Evolutionary conservation across 2,329 filamentous ascomycete genomes (phyloP), one percentile per base, ranked within the genome.

Genomic region (Alternaria brassicae): DNA sequence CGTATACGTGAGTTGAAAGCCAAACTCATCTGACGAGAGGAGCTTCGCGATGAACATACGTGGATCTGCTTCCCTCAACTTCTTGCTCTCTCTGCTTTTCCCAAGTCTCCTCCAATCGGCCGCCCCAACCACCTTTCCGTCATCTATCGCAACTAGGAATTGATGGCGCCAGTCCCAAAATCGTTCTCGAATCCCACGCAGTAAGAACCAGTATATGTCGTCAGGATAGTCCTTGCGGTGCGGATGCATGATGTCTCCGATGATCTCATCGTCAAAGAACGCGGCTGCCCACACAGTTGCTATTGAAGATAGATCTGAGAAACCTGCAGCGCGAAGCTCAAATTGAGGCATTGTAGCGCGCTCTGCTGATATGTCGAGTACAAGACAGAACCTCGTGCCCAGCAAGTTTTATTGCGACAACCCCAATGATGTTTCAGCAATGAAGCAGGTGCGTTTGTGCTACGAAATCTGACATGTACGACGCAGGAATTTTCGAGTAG

Each of bases 261-360:
- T 70, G 27, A 76, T 65, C 32, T 74, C 70, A 55, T 76, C 74
- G 37, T 76, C 66, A 30, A 73, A 73, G 56, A 75, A 76, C 8
- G 71, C 73, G 9, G 57, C 37, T 25, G 65, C 41, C 71, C 71
- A 74, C 15, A 66, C 59, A 4, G 54, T 58, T 6, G 71, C 71
- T 45, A 74, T 73, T 2, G 55, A 42, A 3, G 45, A 27, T 3
- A 74, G 53, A 27, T 74, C 72, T 1, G 59, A 58, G 2, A 68
- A 13, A 1, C 13, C 28, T 30, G 69, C 72, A 12, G 36, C 10
- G 9, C 69, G 68, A 6, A 69, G 51, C 15, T 53, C 19, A 30
- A 17, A 51, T 9, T 17, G 7, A 21, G 17, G 13, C 9, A 21
- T 47, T 4, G 12, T 12, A n/a, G 27, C 28, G 17, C 27, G 13